Evolutionary conservation across 352 stramenopile genomes (phyloP), one percentile per base, ranked within the genome.

Genomic region (Achlya hypogyna): DNA sequence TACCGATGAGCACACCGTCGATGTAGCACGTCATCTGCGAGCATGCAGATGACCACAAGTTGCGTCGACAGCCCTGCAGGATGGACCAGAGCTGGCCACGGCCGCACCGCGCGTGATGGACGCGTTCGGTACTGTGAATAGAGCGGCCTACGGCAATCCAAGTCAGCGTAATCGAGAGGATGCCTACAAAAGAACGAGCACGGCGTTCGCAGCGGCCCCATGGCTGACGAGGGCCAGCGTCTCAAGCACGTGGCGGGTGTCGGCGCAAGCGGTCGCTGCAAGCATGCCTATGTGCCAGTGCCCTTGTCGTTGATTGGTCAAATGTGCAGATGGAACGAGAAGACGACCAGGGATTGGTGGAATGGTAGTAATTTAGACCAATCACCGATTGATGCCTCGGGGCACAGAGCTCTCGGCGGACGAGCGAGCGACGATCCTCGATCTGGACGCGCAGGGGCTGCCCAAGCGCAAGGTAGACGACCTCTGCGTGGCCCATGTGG

Each of bases 21-120:
- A 58, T 56, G 51, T 14, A 67, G 43, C 1, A 67, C 25, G n/a
- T 14, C 14, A 27, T 67, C 60, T 6, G 60, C 45, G 28, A 67
- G 14, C 25, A 54, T 16, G 60, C 60, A 67, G 20, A 67, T 49
- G n/a, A n/a, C n/a, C n/a, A n/a, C n/a, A n/a, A n/a, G n/a, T n/a
- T n/a, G n/a, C n/a, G n/a, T n/a, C n/a, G n/a, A n/a, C n/a, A n/a
- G n/a, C n/a, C n/a, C n/a, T n/a, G n/a, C n/a, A n/a, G n/a, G n/a
- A n/a, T n/a, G n/a, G n/a, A n/a, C n/a, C n/a, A n/a, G n/a, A n/a
- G n/a, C n/a, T n/a, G n/a, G n/a, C n/a, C n/a, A n/a, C n/a, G n/a
- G n/a, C n/a, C n/a, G n/a, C n/a, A n/a, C n/a, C n/a, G n/a, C n/a
- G n/a, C n/a, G n/a, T n/a, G n/a, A n/a, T n/a, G n/a, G n/a, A n/a